Base-by-base conservation (phyloP, 192 early-diverging fungal genomes). In the Bifiguratus adelaidae region DNA sequence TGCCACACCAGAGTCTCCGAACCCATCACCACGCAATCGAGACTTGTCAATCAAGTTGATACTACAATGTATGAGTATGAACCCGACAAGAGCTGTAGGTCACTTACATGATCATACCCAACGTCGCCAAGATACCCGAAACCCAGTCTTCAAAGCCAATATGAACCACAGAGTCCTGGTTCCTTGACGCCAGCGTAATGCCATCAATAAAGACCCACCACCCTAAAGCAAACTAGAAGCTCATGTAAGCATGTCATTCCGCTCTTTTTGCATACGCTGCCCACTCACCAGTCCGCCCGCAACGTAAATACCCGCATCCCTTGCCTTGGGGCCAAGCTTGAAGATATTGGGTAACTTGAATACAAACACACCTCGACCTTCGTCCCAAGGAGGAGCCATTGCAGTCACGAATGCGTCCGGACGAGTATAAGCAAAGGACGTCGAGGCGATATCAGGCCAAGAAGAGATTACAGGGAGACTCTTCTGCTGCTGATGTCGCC, bases 151-250 rank as follows among this genome's bases (percentile, higher is more conserved):
- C 76, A 46, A 78, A 73, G n/a, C 63, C 62, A 32, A 73, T 64
- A 16, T 26, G 48, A 2, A 61, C 56, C 5, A 25, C 6, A 3
- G 60, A 50, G 11, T 48, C 50, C 25, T 60, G 43, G 23, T 32
- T 21, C 12, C 30, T 44, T 20, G 37, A 41, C n/a, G 72, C 63
- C 29, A 49, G 42, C 16, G 65, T 65, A 18, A 71, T 61, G 15
- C 72, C 70, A 44, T 78, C 76, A n/a, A 78, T 63, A 53, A 78
- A 78, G 22, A 70, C 63, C 76, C 76, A 78, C 76, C 76, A 78
- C 9, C 76, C 76, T 32, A 74, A 41, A 2, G 72, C 76, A 52
- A 78, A 67, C 76, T 78, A 50, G 13, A 18, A 20, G 12, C 8
- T 16, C 21, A 15, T 18, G 11, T 21, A 7, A 19, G 9, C 18